Percentiles rank a stretch among this genome's conserved stretches.
phyloP scores from a whole-genome alignment of 441 rosid genomes.

The Syzygium malaccense region DNA sequence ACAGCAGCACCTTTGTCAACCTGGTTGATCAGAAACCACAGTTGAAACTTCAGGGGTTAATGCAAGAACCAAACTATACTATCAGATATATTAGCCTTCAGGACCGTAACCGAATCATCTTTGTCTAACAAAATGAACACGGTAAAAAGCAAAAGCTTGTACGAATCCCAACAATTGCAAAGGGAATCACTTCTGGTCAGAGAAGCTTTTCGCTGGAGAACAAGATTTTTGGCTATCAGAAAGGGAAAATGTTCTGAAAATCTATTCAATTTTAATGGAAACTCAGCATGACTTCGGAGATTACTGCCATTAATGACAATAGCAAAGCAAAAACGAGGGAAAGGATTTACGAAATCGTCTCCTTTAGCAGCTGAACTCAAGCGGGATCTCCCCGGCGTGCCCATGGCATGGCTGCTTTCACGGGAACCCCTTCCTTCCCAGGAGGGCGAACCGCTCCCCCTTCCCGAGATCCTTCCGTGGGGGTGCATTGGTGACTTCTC shows the following conservation, averaged over 20 bases:
- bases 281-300: not conserved
- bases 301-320: not conserved
- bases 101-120: slow-evolving; percentile 14
- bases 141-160: not conserved
- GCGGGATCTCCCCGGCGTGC: slow-evolving; percentile 55
- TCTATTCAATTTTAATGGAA: not conserved
- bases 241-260: not conserved
- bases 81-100: not conserved
- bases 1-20: slow-evolving; percentile 71
- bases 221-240: not conserved
- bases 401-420: slow-evolving; percentile 38
- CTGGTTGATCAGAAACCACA: slow-evolving; percentile 25
- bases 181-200: not conserved
- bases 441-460: slow-evolving; percentile 35
- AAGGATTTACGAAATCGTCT: not conserved
- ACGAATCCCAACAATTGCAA: not conserved
- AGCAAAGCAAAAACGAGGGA: not conserved
- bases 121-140: slow-evolving; percentile 12
- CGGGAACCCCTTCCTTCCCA: slow-evolving; percentile 51
- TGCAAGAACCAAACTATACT: not conserved
- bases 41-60: not conserved
- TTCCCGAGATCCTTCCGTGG: slow-evolving; percentile 36
- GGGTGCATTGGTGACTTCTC: slow-evolving; percentile 66
- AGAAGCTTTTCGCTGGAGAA: not conserved
- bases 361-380: slow-evolving; percentile 21